Evolutionary conservation across 441 rosid species (phyloP).

Genomic region (Syzygium syzygioides): DNA sequence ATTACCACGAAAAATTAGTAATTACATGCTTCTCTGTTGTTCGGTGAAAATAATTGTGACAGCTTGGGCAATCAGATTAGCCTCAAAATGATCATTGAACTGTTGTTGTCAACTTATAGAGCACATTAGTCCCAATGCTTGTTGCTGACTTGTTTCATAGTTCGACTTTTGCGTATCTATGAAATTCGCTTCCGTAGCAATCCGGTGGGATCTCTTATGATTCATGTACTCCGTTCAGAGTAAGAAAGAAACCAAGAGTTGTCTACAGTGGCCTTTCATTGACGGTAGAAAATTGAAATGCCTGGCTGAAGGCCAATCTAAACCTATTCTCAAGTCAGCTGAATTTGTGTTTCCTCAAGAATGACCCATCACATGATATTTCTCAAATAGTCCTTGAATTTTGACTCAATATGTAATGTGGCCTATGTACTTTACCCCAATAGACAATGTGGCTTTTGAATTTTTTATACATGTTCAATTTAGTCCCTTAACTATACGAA

Average conservation of each 20-base stretch:
- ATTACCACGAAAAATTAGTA: neutral
- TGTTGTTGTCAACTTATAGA: neutral
- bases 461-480: too few species aligned
- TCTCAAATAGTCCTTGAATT: neutral
- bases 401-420: too few species aligned
- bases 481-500: too few species aligned
- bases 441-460: accelerated
- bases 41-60: neutral
- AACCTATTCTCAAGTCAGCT: neutral
- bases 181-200: neutral
- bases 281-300: neutral
- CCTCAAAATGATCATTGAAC: neutral
- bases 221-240: neutral
- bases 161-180: neutral
- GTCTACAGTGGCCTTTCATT: neutral
- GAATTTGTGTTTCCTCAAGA: neutral
- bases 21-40: neutral
- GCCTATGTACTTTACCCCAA: too few species aligned
- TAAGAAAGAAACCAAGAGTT: neutral
- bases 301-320: neutral
- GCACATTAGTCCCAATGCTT: neutral
- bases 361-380: neutral
- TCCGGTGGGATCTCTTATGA: neutral
- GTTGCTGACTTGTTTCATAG: neutral
- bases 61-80: neutral